Evolutionary conservation across 805 yeast species (phyloP).

Genomic region (Yarrowia keelungensis): DNA sequence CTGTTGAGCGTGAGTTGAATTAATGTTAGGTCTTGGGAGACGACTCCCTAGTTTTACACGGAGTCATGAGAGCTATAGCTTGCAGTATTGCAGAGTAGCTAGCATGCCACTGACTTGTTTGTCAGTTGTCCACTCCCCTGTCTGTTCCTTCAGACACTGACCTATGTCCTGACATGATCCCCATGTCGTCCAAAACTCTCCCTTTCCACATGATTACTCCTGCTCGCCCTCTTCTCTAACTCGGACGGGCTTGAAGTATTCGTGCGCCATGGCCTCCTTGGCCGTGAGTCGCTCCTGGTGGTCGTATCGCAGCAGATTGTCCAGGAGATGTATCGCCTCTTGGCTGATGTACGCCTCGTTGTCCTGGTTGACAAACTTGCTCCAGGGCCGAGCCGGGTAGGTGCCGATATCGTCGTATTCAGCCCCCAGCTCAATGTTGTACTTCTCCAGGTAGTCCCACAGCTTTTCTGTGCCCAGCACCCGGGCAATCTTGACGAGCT

Average conservation of each 20-base stretch:
- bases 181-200: too few relatives aligned
- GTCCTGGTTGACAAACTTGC: slow-evolving; percentile 69
- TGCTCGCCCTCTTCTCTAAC: slow-evolving; percentile 32
- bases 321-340: slow-evolving; percentile 80
- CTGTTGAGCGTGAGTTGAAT: slow-evolving; percentile 13
- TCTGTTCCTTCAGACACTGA: too few relatives aligned
- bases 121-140: too few relatives aligned
- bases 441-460: slow-evolving; percentile 70
- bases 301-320: slow-evolving; percentile 76
- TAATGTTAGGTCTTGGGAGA: neutral
- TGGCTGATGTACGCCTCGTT: slow-evolving; percentile 71
- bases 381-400: slow-evolving; percentile 86
- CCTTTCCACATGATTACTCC: neutral
- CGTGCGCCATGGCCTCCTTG: slow-evolving; percentile 82
- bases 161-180: too few relatives aligned
- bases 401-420: slow-evolving; percentile 80
- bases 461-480: slow-evolving; percentile 87
- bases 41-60: too few relatives aligned
- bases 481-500: slow-evolving; percentile 84
- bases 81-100: neutral
- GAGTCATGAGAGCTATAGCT: neutral
- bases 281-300: slow-evolving; percentile 91
- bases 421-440: slow-evolving; percentile 69
- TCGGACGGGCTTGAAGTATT: slow-evolving; percentile 60
- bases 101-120: too few relatives aligned